phyloP scores from a whole-genome alignment of 345 rosid genomes.

The Eucalyptus leucophloia region DNA sequence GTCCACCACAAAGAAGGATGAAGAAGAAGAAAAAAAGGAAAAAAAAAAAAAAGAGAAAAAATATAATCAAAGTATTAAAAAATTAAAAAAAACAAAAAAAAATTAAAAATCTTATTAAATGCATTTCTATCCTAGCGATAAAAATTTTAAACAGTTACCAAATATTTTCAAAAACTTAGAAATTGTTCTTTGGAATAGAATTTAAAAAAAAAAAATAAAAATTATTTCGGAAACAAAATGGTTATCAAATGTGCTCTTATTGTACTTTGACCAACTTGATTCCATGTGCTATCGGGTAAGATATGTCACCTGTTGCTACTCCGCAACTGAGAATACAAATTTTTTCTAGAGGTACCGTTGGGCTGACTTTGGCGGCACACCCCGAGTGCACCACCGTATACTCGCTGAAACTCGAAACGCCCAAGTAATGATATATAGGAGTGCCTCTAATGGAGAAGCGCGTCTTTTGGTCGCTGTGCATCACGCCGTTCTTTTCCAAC shows the following conservation, averaged over 20 bases:
- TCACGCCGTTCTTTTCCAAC: constrained; percentile 75
- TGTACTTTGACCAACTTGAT: background rate
- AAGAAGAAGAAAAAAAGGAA: too few species aligned
- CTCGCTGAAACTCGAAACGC: constrained; percentile 94
- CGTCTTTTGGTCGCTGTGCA: constrained; percentile 69
- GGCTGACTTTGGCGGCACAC: constrained; percentile 74
- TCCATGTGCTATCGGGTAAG: background rate
- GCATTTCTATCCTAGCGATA: fast-evolving
- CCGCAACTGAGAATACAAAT: constrained; percentile 91
- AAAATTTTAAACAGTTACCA: too few species aligned
- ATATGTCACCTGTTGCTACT: constrained; percentile 56
- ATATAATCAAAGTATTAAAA: too few species aligned
- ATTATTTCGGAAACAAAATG: fast-evolving
- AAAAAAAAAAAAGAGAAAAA: too few species aligned
- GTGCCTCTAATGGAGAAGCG: constrained; percentile 68
- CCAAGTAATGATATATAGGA: constrained; percentile 77
- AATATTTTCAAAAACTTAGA: too few species aligned
- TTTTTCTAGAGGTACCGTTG: constrained; percentile 57
- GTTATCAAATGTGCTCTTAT: fast-evolving
- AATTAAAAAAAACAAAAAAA: too few species aligned
- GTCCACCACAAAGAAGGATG: fast-evolving
- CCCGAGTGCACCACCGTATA: constrained; percentile 88
- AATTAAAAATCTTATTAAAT: too few species aligned
- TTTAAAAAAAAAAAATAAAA: too few species aligned
- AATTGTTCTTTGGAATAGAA: fast-evolving